Evolutionary conservation across 805 yeast species (phyloP).

Genomic region (Candida parachauliodes): DNA sequence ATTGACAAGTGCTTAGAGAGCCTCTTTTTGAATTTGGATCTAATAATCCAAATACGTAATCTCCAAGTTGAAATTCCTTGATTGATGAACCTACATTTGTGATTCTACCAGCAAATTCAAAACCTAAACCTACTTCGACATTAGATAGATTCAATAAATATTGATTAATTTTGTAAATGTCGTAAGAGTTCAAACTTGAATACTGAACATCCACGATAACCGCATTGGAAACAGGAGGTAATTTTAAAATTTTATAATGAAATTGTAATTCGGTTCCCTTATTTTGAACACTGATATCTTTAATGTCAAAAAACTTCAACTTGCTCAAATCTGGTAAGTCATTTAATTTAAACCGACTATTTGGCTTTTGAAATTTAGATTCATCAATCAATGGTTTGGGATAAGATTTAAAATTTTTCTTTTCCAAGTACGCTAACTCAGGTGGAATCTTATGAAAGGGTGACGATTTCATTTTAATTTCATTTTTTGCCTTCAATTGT

Average conservation of each 20-base stretch:
- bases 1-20: conserved; percentile 52
- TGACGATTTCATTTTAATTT: conserved; percentile 23
- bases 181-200: conserved; percentile 64
- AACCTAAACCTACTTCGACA: conserved; percentile 60
- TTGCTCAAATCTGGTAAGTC: conserved; percentile 34
- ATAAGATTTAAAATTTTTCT: conserved; percentile 16
- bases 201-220: conserved; percentile 57
- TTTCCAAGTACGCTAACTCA: conserved; percentile 36
- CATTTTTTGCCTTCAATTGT: conserved; percentile 22
- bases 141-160: conserved; percentile 50
- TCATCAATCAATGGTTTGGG: conserved; percentile 25
- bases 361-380: conserved; percentile 2
- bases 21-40: conserved; percentile 54
- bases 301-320: conserved; percentile 48
- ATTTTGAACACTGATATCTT: conserved; percentile 44
- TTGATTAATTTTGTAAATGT: conserved; percentile 55
- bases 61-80: conserved; percentile 42
- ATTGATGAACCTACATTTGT: conserved; percentile 51
- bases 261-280: conserved; percentile 48
- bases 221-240: conserved; percentile 46
- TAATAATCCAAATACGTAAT: conserved; percentile 60
- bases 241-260: conserved; percentile 45
- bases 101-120: conserved; percentile 64
- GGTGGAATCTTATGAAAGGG: conserved; percentile 41
- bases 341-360: conserved; percentile 1